Percentiles rank a stretch among this genome's conserved stretches.
Conservation (phyloP, 257 asterid species). For the Plantago elongata region DNA sequence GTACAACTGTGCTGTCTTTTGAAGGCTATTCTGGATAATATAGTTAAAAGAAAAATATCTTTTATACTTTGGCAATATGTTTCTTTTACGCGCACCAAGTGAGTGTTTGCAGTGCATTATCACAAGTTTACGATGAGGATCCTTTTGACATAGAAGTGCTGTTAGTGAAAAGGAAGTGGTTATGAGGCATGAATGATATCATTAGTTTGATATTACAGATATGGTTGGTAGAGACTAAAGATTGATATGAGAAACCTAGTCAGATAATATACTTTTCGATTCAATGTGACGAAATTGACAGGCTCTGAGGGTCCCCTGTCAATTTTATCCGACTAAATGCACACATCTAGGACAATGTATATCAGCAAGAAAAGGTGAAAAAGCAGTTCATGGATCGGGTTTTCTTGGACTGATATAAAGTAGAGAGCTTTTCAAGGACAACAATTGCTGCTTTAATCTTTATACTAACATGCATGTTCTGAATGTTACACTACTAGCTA, state of each 20-base stretch:
- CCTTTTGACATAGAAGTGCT: no score
- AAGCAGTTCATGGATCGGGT: slow-evolving; percentile 14
- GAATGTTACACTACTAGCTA: neutral
- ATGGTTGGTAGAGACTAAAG: neutral
- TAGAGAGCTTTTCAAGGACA: slow-evolving; percentile 14
- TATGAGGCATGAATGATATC: no score
- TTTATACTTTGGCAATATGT: no score
- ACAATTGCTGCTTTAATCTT: slow-evolving; percentile 10
- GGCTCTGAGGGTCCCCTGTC: slow-evolving; percentile 32
- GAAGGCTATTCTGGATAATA: no score
- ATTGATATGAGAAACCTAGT: slow-evolving; percentile 3
- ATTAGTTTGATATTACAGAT: neutral
- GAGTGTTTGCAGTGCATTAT: no score
- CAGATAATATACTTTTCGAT: slow-evolving; percentile 39
- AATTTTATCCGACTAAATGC: slow-evolving; percentile 10
- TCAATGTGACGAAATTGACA: slow-evolving; percentile 16
- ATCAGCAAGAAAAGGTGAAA: slow-evolving; percentile 16
- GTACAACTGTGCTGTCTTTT: no score
- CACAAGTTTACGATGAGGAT: no score
- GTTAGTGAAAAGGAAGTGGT: no score
- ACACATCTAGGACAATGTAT: slow-evolving; percentile 4
- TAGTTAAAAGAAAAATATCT: no score
- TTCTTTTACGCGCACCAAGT: no score
- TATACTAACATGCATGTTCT: slow-evolving; percentile 7
- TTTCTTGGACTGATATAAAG: slow-evolving; percentile 1